Percentiles rank a stretch among this genome's conserved stretches.
Conservation (phyloP, 257 asterid genomes). For the Nicotiana benthamiana region DNA sequence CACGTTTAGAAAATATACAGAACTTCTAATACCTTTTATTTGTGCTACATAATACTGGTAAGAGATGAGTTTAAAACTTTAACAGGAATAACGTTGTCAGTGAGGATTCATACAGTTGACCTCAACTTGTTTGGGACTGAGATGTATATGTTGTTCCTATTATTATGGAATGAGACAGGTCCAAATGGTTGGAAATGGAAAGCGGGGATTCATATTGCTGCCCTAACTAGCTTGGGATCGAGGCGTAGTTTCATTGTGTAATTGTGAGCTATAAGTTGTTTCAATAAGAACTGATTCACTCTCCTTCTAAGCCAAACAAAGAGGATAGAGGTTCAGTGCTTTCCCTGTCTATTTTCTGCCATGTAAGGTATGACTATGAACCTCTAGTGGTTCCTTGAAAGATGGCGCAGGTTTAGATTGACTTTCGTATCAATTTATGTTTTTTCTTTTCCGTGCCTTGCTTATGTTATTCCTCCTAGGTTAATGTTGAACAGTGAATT, state of each 20-base stretch:
- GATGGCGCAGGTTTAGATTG: neutral
- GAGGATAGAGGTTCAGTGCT: neutral
- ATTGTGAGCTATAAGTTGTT: neutral
- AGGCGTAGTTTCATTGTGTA: neutral
- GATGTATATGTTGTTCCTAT: no score
- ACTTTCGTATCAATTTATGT: neutral
- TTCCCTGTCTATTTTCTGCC: neutral
- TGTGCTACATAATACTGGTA: no score
- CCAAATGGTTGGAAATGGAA: neutral
- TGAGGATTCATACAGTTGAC: no score
- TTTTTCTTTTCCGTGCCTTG: neutral
- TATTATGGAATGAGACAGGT: neutral
- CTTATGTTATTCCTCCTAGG: neutral
- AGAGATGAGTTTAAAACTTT: no score
- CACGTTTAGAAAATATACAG: no score
- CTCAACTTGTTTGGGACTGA: no score
- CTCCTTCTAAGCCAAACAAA: neutral
- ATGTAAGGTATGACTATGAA: neutral
- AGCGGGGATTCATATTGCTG: neutral
- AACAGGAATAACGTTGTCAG: no score
- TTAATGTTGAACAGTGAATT: neutral
- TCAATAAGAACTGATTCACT: neutral
- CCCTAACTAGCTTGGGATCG: neutral
- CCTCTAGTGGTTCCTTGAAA: neutral
- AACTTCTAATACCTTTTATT: no score